Evolutionary conservation across 495 filamentous ascomycete genomes (phyloP).

Genomic region (Neurospora sp.): DNA sequence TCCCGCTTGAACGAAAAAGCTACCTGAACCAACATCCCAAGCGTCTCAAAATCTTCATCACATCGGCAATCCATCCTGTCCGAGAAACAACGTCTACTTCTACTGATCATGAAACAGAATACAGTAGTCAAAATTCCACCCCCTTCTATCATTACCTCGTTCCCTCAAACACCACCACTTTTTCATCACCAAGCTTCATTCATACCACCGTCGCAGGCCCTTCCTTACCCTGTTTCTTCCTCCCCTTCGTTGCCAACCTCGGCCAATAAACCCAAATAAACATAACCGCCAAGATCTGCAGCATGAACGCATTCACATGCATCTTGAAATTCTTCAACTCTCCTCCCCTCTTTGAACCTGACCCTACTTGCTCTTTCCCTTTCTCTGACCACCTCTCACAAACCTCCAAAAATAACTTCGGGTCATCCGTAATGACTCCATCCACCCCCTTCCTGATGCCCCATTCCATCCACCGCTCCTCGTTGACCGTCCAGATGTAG

Average conservation of each 20-base stretch:
- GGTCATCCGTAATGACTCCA: conserved; percentile 50
- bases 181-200: not conserved
- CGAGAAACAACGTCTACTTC: not conserved
- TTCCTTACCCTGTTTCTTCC: not conserved
- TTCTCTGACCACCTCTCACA: conserved; percentile 15
- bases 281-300: conserved; percentile 9
- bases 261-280: conserved; percentile 10
- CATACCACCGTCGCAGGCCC: not conserved
- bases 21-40: not conserved
- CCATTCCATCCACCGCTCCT: conserved; percentile 64
- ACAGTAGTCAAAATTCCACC: not conserved
- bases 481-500: conserved; percentile 81
- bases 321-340: not conserved
- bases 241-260: conserved; percentile 4
- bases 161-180: not conserved
- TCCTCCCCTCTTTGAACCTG: not conserved
- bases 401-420: conserved; percentile 35
- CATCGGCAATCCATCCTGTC: not conserved
- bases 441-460: conserved; percentile 38
- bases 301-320: conserved; percentile 11
- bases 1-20: not conserved
- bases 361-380: not conserved
- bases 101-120: not conserved
- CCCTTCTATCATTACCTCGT: not conserved
- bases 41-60: not conserved